Base-by-base conservation (phyloP, 2,329 filamentous ascomycete species). In the Pyricularia sp. region DNA sequence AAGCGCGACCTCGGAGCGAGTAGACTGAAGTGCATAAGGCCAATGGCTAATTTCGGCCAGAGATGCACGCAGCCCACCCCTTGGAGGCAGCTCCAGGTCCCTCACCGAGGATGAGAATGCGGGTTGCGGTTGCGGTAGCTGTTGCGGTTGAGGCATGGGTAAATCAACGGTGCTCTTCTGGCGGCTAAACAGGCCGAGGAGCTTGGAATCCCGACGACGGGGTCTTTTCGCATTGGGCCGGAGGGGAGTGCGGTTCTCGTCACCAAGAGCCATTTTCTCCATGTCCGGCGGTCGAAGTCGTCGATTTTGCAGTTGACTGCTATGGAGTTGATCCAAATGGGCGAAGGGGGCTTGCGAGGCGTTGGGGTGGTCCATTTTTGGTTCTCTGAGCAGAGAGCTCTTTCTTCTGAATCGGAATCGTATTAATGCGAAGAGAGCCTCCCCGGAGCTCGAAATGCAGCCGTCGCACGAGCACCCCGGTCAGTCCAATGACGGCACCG, bases 141-240 rank as follows among this genome's bases (percentile, higher is more conserved):
- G 60, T 44, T 62, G 60, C 60, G 22, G 40, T 26, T 44, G 35
- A 63, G 22, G 62, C 9, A 73, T 70, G 3, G 71, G 67, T 4
- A 68, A 65, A 6, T 78, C 74, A 66, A 75, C 76, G 13, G 70
- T 69, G 3, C 72, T 62, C 70, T 77, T 82, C 24, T 75, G 75
- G 66, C 80, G 77, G 55, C 77, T 75, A 68, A 86, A 85, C 9
- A 86, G 75, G 67, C 74, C 79, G 64, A 80, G 76, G 63, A 84
- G 70, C 66, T 77, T 80, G 19, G 82, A 84, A 66, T 84, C 82
- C 67, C 82, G 75, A 70, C 75, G 79, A 65, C 70, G 72, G 28
- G 78, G 69, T 68, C 77, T 82, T 61, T 77, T 63, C 28, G 66
- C 22, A 49, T 71, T 76, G 8, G 73, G 68, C 57, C 79, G 78